Conservation (phyloP, 768 basidiomycete genomes). For the Hortiboletus campestris region DNA sequence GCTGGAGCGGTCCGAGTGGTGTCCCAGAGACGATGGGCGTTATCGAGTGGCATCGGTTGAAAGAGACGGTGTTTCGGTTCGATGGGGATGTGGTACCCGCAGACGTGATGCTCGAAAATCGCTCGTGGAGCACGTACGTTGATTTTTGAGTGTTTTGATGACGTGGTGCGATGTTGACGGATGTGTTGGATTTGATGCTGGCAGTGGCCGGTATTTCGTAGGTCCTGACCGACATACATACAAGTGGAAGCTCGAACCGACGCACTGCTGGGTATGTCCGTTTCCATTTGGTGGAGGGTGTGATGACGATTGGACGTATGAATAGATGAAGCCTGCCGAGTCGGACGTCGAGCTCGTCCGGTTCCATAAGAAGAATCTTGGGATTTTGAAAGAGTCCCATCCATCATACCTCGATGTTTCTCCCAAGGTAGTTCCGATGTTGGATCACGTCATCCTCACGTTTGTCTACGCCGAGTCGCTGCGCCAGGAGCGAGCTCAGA, state of each 20-base stretch:
- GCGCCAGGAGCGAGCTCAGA: conserved; percentile 5
- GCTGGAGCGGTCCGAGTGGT: conserved; percentile 9
- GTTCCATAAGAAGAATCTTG: conserved; percentile 25
- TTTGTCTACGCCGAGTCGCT: conserved; percentile 24
- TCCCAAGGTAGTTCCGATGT: conserved; percentile 11
- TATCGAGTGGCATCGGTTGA: conserved; percentile 26
- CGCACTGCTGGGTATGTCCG: conserved; percentile 26
- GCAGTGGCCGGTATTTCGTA: conserved; percentile 33
- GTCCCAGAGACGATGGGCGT: conserved; percentile 22
- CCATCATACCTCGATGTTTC: conserved; percentile 26
- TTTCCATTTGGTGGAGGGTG: not conserved
- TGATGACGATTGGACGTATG: not conserved
- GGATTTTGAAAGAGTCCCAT: conserved; percentile 16
- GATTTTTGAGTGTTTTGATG: not conserved
- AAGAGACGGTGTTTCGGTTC: conserved; percentile 13
- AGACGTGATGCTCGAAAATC: conserved; percentile 12
- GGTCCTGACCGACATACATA: conserved; percentile 32
- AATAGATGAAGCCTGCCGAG: conserved; percentile 18
- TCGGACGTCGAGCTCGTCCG: conserved; percentile 20
- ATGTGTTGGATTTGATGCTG: not conserved
- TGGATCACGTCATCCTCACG: conserved; percentile 29
- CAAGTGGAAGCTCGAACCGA: conserved; percentile 31
- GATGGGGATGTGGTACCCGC: conserved; percentile 12
- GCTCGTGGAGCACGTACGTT: conserved; percentile 19
- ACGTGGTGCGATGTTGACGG: not conserved